phyloP scores from a whole-genome alignment of 768 basidiomycete species.

The Zangia roseola region DNA sequence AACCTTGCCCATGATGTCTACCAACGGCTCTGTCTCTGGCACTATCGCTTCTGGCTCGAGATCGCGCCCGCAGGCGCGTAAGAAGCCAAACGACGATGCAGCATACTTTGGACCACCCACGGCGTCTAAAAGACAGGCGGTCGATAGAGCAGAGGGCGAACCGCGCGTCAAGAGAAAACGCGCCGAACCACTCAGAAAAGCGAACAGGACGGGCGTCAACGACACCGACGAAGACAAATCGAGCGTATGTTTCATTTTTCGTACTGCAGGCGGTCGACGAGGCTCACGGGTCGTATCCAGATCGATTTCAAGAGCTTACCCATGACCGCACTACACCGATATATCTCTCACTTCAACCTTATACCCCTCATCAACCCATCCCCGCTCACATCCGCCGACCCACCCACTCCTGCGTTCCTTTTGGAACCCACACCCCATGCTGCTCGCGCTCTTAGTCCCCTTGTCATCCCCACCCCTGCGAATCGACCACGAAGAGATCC shows the following conservation, averaged over 20 bases:
- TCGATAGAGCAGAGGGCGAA: slow-evolving; percentile 71
- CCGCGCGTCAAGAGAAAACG: slow-evolving; percentile 73
- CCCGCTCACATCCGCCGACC: slow-evolving; percentile 63
- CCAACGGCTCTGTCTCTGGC: slow-evolving; percentile 21
- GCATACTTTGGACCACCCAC: slow-evolving; percentile 62
- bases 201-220: slow-evolving; percentile 40
- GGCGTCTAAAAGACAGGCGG: slow-evolving; percentile 65
- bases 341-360: slow-evolving; percentile 71
- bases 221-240: slow-evolving; percentile 31
- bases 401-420: slow-evolving; percentile 65
- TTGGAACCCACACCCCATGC: slow-evolving; percentile 45
- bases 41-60: slow-evolving; percentile 46
- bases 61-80: slow-evolving; percentile 61
- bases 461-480: slow-evolving; percentile 50
- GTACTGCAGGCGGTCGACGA: background rate
- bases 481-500: slow-evolving; percentile 73
- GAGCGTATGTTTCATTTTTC: slow-evolving; percentile 24
- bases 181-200: slow-evolving; percentile 44
- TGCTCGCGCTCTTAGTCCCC: slow-evolving; percentile 53
- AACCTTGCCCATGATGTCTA: slow-evolving; percentile 24
- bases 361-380: slow-evolving; percentile 70
- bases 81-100: slow-evolving; percentile 66
- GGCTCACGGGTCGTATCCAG: slow-evolving; percentile 38
- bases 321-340: slow-evolving; percentile 62
- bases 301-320: slow-evolving; percentile 76